A percentile compares a stretch with the other conserved stretches of the same genome.
Conservation (phyloP, 352 stramenopile genomes). For the Phytophthora rubi region DNA sequence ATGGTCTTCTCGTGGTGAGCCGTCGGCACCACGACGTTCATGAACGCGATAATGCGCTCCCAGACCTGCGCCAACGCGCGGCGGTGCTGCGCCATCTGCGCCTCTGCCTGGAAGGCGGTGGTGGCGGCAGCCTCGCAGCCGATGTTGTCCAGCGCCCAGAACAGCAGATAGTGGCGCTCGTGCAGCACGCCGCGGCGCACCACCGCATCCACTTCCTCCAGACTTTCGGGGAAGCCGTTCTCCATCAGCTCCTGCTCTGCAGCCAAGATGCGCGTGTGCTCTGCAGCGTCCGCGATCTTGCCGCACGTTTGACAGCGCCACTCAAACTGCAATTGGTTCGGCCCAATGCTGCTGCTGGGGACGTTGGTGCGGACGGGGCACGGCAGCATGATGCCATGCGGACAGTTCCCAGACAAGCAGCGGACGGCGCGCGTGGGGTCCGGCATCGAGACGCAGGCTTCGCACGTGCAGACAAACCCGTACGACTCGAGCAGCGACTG, state of each 20-base stretch:
- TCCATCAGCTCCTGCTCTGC: slow-evolving; percentile 64
- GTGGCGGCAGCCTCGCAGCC: slow-evolving; percentile 60
- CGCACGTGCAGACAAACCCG: slow-evolving; percentile 70
- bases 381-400: slow-evolving; percentile 53
- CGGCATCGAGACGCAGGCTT: slow-evolving; percentile 52
- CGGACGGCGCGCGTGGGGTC: slow-evolving; percentile 67
- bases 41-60: slow-evolving; percentile 67
- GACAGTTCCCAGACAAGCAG: slow-evolving; percentile 45
- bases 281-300: slow-evolving; percentile 36
- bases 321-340: slow-evolving; percentile 57
- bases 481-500: slow-evolving; percentile 67
- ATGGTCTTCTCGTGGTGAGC: slow-evolving; percentile 84
- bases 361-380: slow-evolving; percentile 38
- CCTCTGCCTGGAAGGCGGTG: slow-evolving; percentile 44
- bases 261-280: slow-evolving; percentile 45
- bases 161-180: slow-evolving; percentile 74
- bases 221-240: slow-evolving; percentile 64
- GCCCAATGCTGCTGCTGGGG: slow-evolving; percentile 31
- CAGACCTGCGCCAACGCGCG: slow-evolving; percentile 57
- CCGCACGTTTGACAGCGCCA: slow-evolving; percentile 63
- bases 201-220: slow-evolving; percentile 62
- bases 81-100: slow-evolving; percentile 33
- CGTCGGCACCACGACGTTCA: slow-evolving; percentile 75
- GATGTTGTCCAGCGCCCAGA: slow-evolving; percentile 78
- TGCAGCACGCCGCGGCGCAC: slow-evolving; percentile 61